Base-by-base conservation (phyloP, 1,284 basidiomycete species). In the Malassezia yamatoensis region DNA sequence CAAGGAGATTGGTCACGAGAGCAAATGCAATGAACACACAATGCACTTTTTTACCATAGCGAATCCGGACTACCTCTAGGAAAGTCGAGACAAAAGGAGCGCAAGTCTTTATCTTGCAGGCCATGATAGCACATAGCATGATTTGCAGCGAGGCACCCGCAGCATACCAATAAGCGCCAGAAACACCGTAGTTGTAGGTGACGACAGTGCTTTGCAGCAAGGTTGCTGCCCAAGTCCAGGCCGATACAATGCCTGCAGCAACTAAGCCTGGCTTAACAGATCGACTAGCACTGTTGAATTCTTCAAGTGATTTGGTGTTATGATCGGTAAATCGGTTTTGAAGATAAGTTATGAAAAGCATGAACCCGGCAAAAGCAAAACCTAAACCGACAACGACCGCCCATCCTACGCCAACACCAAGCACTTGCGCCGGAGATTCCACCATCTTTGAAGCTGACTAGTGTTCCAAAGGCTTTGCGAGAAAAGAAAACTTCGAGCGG, bases 261-360 rank as follows among this genome's bases (percentile, higher is more conserved):
- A 93, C 90, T 40, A 94, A 79, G 7, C 88, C 90, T 2, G 90
- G 88, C 64, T 90, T 90, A 47, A 76, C 66, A 7, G 64, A 66
- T 21, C 68, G 67, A 2, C 66, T 66, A 0, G 71, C 71, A 5
- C 63, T 66, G 15, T 62, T 60, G 51, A 74, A 74, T 46, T 74
- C 71, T 52, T 73, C 71, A 10, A 69, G 66, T 38, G 60, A 62
- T 44, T 63, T 66, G 10, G 43, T 33, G n/a, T 11, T 29, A 41
- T 51, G 54, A 34, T 61, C 45, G 8, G 68, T 70, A 59, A 71
- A 71, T 1, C 67, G 59, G 35, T 69, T 51, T 40, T 72, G 70
- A 10, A 71, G 49, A 47, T 54, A 65, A 1, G 67, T 65, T 33
- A 74, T 65, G 42, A 49, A 24, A 37, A 74, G 56, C 65, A 74